A percentile compares a stretch with the other conserved stretches of the same genome.
Conservation (phyloP, 805 yeast species). For the Jamesozyma gamospora region DNA sequence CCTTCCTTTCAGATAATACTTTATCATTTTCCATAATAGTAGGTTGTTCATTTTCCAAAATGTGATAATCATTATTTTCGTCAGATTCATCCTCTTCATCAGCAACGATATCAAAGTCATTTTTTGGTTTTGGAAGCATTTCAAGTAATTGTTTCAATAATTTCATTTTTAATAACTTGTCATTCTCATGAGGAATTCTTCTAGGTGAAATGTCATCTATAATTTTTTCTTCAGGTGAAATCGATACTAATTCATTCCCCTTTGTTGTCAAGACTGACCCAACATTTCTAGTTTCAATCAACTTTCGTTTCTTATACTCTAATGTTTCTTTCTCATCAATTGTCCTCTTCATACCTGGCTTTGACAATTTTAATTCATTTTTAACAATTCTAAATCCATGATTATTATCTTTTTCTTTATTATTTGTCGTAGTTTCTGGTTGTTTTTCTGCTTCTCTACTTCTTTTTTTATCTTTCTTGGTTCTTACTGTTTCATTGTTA, state of each 20-base stretch:
- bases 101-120: constrained; percentile 36
- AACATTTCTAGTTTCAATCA: constrained; percentile 6
- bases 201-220: neutral
- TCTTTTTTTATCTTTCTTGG: constrained; percentile 15
- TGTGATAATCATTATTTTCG: constrained; percentile 5
- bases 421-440: constrained; percentile 5
- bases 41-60: neutral
- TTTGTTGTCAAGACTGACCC: constrained; percentile 4
- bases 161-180: constrained; percentile 8
- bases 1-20: constrained; percentile 8
- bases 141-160: constrained; percentile 20
- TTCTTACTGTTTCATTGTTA: constrained; percentile 21
- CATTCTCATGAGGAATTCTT: neutral
- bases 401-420: constrained; percentile 5
- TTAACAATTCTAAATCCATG: neutral
- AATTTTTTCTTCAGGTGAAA: neutral
- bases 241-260: neutral
- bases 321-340: constrained; percentile 15
- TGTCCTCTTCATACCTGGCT: constrained; percentile 23
- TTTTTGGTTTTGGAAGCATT: constrained; percentile 34
- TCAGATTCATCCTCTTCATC: constrained; percentile 26
- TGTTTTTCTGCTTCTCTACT: constrained; percentile 15
- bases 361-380: constrained; percentile 25
- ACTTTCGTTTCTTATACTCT: constrained; percentile 23
- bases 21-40: neutral